phyloP scores from a whole-genome alignment of 2,329 filamentous ascomycete genomes.

The Helminthosporium solani region DNA sequence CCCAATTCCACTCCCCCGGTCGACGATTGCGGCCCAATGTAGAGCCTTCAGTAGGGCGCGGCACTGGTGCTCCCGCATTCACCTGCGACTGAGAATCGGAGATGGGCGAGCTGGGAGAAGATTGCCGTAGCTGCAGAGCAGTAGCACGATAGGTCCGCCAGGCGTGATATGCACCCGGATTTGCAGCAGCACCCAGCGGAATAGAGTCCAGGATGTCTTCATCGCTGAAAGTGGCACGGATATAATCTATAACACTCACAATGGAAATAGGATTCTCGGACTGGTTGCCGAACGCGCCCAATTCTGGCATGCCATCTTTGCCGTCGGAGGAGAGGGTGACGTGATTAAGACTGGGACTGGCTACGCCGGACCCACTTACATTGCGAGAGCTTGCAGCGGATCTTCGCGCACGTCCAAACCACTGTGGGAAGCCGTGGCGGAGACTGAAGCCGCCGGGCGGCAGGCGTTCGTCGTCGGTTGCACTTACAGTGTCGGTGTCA shows the following conservation, averaged over 20 bases:
- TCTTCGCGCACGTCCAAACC: constrained; percentile 63
- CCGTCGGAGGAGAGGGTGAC: constrained; percentile 18
- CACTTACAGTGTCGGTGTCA: constrained; percentile 76
- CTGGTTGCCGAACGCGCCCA: constrained; percentile 5
- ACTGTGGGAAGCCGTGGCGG: constrained; percentile 84
- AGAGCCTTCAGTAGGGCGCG: constrained; percentile 17
- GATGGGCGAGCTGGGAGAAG: constrained; percentile 23
- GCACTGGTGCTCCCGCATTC: constrained; percentile 6
- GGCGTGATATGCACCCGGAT: constrained; percentile 90
- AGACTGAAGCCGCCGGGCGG: constrained; percentile 89
- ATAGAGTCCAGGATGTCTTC: constrained; percentile 75
- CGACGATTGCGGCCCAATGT: constrained; percentile 54
- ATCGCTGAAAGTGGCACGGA: constrained; percentile 78
- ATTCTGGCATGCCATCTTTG: constrained; percentile 12
- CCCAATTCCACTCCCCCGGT: constrained; percentile 94
- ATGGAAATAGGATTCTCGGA: constrained; percentile 26
- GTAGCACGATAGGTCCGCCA: constrained; percentile 72
- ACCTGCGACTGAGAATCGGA: constrained; percentile 17
- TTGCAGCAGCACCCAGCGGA: constrained; percentile 78
- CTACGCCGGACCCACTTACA: constrained; percentile 32
- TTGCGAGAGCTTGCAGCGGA: constrained; percentile 34
- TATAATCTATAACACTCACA: constrained; percentile 71
- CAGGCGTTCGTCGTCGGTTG: constrained; percentile 77
- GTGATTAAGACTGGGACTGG: constrained; percentile 19
- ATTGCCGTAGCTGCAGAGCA: constrained; percentile 25